Base-by-base conservation (phyloP, 1,139 yeast genomes). In the Yamadazyma pseudoaaseri region DNA sequence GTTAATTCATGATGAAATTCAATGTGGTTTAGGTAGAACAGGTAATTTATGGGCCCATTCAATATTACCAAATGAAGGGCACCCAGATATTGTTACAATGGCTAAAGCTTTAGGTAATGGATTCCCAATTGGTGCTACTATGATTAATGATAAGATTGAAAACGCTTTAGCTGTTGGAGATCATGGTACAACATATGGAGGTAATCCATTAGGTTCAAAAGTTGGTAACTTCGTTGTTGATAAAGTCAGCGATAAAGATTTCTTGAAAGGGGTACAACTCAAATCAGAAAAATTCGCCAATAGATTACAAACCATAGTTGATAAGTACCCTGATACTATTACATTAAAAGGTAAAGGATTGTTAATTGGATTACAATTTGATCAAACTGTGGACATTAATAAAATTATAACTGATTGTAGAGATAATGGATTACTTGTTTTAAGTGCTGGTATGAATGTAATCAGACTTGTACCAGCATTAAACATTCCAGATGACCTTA, bases 91-190 rank as follows among this genome's bases (percentile, higher is more conserved):
- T 42, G 59, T 92, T 36, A 90, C 98, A 18, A 77, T 83, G 73
- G 98, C 98, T 33, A 92, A 92, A 60, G 97, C 97, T 2, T 70
- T 92, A 28, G 98, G 98, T 39, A 92, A 92, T 54, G 98, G 98
- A n/a, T 87, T 80, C 70, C 98, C 98, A 24, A 84, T 92, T 49
- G 96, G 95, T 33, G 98, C 97, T 6, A 86, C 95, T 3, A 74
- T 92, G 75, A 79, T 92, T 35, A 78, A 86, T 33, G 94, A 86
- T 45, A 72, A 77, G 39, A 85, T 92, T 20, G 95, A 87, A 54
- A 59, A 67, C 10, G 78, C 70, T 2, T 67, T 92, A 47, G 70
- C 78, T 40, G 92, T 86, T 13, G 98, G 98, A 36, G 98, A 92
- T 55, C 98, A 92, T 56, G 98, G 98, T 33, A 90, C 97, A 4